Evolutionary conservation across 495 filamentous ascomycete species (phyloP), one percentile per base, ranked within the genome.

Genomic region (Podospora sp.): DNA sequence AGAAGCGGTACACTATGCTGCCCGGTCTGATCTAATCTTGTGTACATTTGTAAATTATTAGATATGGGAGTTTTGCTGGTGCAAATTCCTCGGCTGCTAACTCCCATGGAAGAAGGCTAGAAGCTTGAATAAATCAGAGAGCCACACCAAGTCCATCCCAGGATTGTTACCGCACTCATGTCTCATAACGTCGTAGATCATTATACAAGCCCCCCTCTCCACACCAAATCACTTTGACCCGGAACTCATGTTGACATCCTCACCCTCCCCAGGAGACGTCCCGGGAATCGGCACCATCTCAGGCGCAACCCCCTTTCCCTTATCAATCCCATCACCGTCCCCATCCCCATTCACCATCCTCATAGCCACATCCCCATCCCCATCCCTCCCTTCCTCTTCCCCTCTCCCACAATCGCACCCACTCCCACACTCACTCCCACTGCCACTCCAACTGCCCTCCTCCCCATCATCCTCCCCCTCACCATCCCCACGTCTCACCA

Each of bases 1-100:
- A 88, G 82, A 97, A 97, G 90, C 85, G 86, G 68, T 90, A 81
- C 73, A 84, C 83, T 63, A 90, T 99, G 79, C 68, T 98, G 24
- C 93, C 95, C 22, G 90, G 89, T 21, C 72, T 87, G 35, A 78
- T 83, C 67, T 84, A 55, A 55, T 22, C 14, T 6, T 11, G 25
- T 2, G 25, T 26, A 26, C 52, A 55, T 60, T 60, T 60, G 25
- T 60, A 60, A 36, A 35, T 33, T 35, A 60, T 36, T 22, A 60
- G 20, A 60, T 59, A 59, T 29, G 29, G 14, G 2, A 12, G 40
- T 18, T 46, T 46, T 11, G 12, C 40, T 46, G 2, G 40, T 6
- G 29, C 29, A 4, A 18, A 12, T 11, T 46, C 16, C 4, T 18
- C 12, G 40, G 16, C 40, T 18, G 40, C 40, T 46, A 46, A 4